phyloP scores from a whole-genome alignment of 176 grass and related monocot species.

The Sorghum bicolor region DNA sequence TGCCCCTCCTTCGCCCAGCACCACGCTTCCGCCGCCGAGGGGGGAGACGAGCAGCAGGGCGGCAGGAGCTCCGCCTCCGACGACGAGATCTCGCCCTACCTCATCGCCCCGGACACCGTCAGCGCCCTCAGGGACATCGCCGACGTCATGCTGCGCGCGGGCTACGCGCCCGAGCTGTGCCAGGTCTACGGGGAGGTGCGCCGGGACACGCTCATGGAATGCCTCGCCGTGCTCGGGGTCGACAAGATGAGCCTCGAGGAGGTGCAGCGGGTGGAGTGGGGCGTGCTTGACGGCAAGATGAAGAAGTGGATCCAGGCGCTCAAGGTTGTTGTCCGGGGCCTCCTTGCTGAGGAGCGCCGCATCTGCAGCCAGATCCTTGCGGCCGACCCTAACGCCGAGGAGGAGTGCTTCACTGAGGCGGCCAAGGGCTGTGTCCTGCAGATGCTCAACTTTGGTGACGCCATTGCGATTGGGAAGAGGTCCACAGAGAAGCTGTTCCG shows the following conservation, averaged over 20 bases:
- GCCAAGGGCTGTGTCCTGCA: constrained; percentile 78
- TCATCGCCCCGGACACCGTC: constrained; percentile 54
- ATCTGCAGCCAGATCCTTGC: constrained; percentile 66
- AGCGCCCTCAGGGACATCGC: constrained; percentile 61
- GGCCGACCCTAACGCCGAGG: constrained; percentile 36
- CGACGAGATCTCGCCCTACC: constrained; percentile 61
- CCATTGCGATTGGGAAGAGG: constrained; percentile 76
- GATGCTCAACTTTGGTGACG: constrained; percentile 88
- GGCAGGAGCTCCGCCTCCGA: constrained; percentile 46
- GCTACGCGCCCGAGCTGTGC: constrained; percentile 69
- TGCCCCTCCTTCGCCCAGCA: constrained; percentile 45
- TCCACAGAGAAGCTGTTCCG: constrained; percentile 78
- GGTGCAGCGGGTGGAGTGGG: constrained; percentile 87
- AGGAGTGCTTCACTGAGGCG: constrained; percentile 83
- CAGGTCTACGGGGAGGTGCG: constrained; percentile 81
- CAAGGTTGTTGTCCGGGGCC: constrained; percentile 49
- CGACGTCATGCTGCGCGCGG: constrained; percentile 64
- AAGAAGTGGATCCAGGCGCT: constrained; percentile 90
- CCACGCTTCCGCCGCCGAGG: constrained; percentile 2
- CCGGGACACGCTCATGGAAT: constrained; percentile 66
- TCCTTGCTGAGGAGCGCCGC: constrained; percentile 68
- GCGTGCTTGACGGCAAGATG: constrained; percentile 76
- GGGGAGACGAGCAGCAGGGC: neutral
- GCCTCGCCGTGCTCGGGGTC: constrained; percentile 64
- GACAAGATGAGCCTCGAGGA: constrained; percentile 85